Evolutionary conservation across 1,139 yeast genomes (phyloP).

Genomic region (Spencermartinsiella ligniputridi): DNA sequence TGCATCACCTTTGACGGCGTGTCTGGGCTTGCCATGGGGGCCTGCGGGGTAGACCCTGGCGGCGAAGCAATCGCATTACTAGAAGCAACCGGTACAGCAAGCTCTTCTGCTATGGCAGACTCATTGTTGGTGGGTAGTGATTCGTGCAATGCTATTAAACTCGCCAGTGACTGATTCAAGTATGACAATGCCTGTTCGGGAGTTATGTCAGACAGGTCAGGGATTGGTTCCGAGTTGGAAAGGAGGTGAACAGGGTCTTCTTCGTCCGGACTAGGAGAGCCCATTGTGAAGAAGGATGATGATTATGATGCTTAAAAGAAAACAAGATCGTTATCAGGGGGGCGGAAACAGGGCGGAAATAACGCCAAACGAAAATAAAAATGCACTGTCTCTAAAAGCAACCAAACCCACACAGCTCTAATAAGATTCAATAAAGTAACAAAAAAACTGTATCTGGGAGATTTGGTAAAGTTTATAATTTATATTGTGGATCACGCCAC

Average conservation of each 20-base stretch:
- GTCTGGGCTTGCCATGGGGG: conserved; percentile 7
- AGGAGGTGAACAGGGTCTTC: not conserved
- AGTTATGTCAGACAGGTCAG: conserved; percentile 17
- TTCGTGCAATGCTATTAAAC: conserved; percentile 19
- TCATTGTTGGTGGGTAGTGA: conserved; percentile 9
- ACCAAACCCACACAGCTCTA: too few species aligned
- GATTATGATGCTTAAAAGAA: too few species aligned
- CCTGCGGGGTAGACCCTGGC: not conserved
- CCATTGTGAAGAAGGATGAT: not conserved
- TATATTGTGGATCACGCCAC: too few species aligned
- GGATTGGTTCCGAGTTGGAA: conserved; percentile 10
- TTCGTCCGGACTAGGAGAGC: not conserved
- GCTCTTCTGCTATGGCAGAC: conserved; percentile 10
- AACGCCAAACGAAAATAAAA: too few species aligned
- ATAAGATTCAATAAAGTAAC: too few species aligned
- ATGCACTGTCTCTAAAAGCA: too few species aligned
- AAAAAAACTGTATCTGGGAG: too few species aligned
- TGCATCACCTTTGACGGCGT: not conserved
- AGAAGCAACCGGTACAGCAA: conserved; percentile 1
- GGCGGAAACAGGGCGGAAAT: too few species aligned
- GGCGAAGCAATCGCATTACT: not conserved
- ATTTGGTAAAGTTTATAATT: too few species aligned
- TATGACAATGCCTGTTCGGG: conserved; percentile 24
- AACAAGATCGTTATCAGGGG: too few species aligned
- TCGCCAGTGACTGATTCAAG: conserved; percentile 21